phyloP scores from a whole-genome alignment of 495 filamentous ascomycete genomes.

The Penicillium flavigenum region DNA sequence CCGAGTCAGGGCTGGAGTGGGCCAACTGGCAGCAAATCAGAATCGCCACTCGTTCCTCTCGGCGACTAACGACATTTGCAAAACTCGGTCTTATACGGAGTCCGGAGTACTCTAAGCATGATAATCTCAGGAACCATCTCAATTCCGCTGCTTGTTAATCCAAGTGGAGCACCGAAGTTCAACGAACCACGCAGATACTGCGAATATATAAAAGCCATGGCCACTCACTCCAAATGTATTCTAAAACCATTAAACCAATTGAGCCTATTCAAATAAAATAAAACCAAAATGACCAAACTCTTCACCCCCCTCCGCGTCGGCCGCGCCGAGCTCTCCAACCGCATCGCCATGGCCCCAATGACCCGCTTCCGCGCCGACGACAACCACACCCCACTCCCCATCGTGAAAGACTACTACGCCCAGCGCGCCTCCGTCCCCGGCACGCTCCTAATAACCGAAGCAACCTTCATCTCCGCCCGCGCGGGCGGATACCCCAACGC shows the following conservation, averaged over 20 bases:
- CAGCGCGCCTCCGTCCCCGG: slow-evolving; percentile 51
- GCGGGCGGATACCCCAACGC: slow-evolving; percentile 55
- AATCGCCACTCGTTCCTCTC: background rate
- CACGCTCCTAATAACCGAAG: slow-evolving; percentile 58
- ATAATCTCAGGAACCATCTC: background rate
- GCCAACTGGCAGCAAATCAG: background rate
- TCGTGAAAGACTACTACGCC: slow-evolving; percentile 52
- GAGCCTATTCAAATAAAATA: background rate
- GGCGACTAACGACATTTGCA: background rate
- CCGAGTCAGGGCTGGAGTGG: background rate
- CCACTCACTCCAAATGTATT: background rate
- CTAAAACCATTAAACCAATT: background rate
- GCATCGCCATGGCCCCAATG: slow-evolving; percentile 51
- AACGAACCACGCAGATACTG: background rate
- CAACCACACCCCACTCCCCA: slow-evolving; percentile 34
- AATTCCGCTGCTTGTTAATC: background rate
- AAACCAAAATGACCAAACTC: slow-evolving; percentile 35
- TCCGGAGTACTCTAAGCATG: background rate
- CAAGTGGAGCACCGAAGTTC: background rate
- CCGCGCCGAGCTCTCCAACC: slow-evolving; percentile 45
- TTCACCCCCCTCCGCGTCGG: slow-evolving; percentile 54
- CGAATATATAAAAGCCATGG: background rate
- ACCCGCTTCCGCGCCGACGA: slow-evolving; percentile 53
- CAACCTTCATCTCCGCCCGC: slow-evolving; percentile 57
- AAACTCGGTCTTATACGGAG: background rate